phyloP scores from a whole-genome alignment of 192 early-diverging fungal genomes.

The Cetraspora pellucida region DNA sequence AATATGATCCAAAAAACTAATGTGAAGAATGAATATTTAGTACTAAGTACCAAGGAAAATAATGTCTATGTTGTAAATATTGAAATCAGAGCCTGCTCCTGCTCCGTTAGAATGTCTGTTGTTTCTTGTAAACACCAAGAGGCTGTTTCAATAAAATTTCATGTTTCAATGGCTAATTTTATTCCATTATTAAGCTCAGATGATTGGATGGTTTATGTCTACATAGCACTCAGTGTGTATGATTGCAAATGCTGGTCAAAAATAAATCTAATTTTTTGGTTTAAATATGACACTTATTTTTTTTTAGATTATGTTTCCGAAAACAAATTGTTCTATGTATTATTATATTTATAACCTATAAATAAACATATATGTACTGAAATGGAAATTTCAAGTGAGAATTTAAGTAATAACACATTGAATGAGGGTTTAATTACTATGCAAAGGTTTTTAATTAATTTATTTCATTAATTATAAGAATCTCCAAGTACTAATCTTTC shows the following conservation, averaged over 20 bases:
- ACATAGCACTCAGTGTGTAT: background rate
- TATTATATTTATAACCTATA: background rate
- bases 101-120: background rate
- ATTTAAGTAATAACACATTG: background rate
- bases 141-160: background rate
- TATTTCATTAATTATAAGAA: background rate
- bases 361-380: too few species aligned
- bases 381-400: too few species aligned
- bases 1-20: background rate
- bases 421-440: background rate
- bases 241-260: background rate
- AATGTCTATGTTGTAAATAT: background rate
- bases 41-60: background rate
- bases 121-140: background rate
- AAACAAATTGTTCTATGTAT: background rate
- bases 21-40: background rate
- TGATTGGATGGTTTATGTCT: background rate
- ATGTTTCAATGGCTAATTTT: background rate
- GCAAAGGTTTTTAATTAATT: too few species aligned
- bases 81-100: background rate
- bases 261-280: background rate
- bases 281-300: background rate
- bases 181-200: background rate
- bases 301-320: background rate
- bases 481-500: background rate